Evolutionary conservation across 1,284 basidiomycete genomes (phyloP), one percentile per base, ranked within the genome.

Genomic region (Athelia psychrophila): DNA sequence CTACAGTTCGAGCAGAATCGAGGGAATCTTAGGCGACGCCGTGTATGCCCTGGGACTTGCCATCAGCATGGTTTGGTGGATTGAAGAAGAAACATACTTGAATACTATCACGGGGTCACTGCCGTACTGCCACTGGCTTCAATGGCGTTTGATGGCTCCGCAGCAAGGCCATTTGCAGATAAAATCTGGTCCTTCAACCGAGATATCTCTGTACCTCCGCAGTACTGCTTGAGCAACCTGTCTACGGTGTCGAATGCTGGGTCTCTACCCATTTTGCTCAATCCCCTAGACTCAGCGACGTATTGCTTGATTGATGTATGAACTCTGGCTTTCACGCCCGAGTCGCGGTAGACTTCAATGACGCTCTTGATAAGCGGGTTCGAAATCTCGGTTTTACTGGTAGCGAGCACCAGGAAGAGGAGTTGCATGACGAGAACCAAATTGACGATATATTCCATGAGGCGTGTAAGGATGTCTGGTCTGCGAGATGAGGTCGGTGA

Each of bases 361-460:
- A 22, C 20, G n/a, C 6, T 22, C 20, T 42, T 42, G 38, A 42
- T 42, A n/a, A 42, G 38, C 9, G n/a, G 8, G 38, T 16, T n/a
- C 6, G 6, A 6, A 16, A 42, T 6, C 9, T n/a, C n/a, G n/a
- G 6, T 6, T 18, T n/a, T 5, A 5, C 20, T n/a, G n/a, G 8
- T n/a, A 16, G 38, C 20, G 38, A 42, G n/a, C 16, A n/a, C 38
- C 8, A 62, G 30, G 44, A 61, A 64, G 18, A 63, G 22, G n/a
- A 30, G 27, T 36, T 66, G 57, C 59, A 66, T 58, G 45, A 65
- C 44, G 23, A 56, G 57, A 10, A 57, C 54, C 27, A 65, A 33
- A 35, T 64, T 52, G 10, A 65, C 56, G 35, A 66, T 60, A 44
- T 57, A 65, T 18, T 30, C 48, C 54, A 65, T 67, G 18, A 65